Percentiles rank a stretch among this genome's conserved stretches.
These are phyloP conservation scores for Chrysanthemum lavandulifolium DNA, from an alignment of 129 eudicot species.

Conservation along the genomic window DNA sequence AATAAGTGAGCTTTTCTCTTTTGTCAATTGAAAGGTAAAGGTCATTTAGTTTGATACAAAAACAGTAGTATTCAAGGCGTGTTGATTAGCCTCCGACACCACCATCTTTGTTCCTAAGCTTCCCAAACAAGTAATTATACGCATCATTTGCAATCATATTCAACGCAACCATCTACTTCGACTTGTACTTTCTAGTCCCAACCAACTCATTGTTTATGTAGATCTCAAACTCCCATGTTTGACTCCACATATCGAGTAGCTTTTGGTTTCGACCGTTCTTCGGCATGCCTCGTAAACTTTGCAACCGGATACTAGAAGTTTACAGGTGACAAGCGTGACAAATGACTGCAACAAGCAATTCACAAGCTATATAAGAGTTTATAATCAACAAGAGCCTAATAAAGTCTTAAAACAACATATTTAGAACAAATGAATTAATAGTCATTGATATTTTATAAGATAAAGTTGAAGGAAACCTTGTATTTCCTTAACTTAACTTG, in stretches of 20 bases:
- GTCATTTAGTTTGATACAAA: conserved; percentile 35
- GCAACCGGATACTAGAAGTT: conserved; percentile 46
- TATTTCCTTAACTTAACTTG: too few relatives aligned
- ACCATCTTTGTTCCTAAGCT: conserved; percentile 26
- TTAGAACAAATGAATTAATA: too few relatives aligned
- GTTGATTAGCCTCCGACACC: conserved; percentile 14
- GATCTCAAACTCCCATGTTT: too few relatives aligned
- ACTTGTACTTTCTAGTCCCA: conserved; percentile 40
- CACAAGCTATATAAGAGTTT: conserved; percentile 34
- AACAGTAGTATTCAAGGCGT: background rate
- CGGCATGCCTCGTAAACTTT: conserved; percentile 50
- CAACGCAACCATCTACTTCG: conserved; percentile 41
- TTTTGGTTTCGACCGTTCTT: too few relatives aligned
- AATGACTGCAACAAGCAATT: conserved; percentile 48
- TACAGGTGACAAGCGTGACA: conserved; percentile 51
- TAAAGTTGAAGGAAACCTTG: too few relatives aligned
- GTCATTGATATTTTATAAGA: too few relatives aligned
- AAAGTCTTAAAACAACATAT: background rate
- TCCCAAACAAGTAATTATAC: conserved; percentile 28
- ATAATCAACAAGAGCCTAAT: background rate
- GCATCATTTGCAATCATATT: conserved; percentile 63
- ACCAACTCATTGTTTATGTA: conserved; percentile 9
- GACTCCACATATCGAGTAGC: too few relatives aligned
- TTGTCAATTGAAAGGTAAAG: conserved; percentile 10
- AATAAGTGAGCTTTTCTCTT: too few relatives aligned